A percentile compares a stretch with the other conserved stretches of the same genome.
These are phyloP conservation scores for Scedosporium aurantiacum DNA, from an alignment of 2,329 filamentous ascomycete species.

Conservation along the genomic window DNA sequence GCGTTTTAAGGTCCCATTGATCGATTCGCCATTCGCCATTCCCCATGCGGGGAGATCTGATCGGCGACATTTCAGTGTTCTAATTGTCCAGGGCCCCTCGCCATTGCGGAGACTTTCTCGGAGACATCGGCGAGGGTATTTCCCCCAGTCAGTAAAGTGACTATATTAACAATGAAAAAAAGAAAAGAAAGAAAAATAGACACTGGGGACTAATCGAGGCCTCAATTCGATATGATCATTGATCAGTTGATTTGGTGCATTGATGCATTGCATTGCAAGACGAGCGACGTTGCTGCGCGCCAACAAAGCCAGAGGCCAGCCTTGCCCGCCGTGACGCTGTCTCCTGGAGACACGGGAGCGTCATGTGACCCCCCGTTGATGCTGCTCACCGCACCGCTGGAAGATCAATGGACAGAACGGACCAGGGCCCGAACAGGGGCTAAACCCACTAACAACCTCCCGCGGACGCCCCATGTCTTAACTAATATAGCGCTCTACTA, in stretches of 20 bases:
- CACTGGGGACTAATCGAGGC: too few species aligned
- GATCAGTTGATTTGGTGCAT: too few species aligned
- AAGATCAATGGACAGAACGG: neutral
- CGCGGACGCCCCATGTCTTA: neutral
- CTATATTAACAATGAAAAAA: neutral
- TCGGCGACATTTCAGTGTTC: constrained; percentile 6
- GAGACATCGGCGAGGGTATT: neutral
- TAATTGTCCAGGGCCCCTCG: neutral
- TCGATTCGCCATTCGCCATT: too few species aligned
- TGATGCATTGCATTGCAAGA: too few species aligned
- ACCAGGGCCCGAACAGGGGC: neutral
- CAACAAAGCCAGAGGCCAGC: too few species aligned
- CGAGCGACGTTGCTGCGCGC: too few species aligned
- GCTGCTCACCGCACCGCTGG: neutral
- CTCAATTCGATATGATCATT: too few species aligned
- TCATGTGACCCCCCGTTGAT: neutral
- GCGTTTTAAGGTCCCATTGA: neutral
- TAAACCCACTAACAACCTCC: neutral
- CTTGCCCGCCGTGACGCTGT: too few species aligned
- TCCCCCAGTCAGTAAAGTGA: neutral
- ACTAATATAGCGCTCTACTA: neutral
- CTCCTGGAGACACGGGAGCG: neutral
- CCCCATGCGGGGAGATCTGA: neutral
- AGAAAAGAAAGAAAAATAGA: too few species aligned
- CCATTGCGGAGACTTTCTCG: constrained; percentile 3